These are phyloP conservation scores for Paecilomyces formosus DNA, from an alignment of 2,329 filamentous ascomycete species.

Conservation along the genomic window DNA sequence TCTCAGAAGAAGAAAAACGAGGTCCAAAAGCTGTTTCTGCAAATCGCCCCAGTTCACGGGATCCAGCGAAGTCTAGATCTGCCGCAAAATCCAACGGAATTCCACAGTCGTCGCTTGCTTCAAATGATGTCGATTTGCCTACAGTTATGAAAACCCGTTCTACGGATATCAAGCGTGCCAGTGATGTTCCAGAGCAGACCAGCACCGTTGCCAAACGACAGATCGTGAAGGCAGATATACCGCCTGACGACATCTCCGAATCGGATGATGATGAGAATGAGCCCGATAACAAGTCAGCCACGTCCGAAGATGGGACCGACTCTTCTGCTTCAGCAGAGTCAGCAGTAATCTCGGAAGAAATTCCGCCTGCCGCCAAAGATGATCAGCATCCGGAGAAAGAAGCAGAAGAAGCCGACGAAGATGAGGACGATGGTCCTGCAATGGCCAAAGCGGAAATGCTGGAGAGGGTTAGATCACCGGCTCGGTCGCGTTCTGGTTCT, in stretches of 20 bases:
- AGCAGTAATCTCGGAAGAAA: background rate
- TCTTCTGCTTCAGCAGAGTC: background rate
- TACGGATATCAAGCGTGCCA: background rate
- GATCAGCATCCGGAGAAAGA: background rate
- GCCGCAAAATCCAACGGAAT: background rate
- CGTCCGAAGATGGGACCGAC: background rate
- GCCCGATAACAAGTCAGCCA: background rate
- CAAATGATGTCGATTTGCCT: background rate
- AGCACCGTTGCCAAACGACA: background rate
- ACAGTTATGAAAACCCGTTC: background rate
- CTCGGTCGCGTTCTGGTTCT: background rate
- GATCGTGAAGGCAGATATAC: background rate
- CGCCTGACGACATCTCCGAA: background rate
- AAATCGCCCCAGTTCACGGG: background rate
- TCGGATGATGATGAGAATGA: background rate
- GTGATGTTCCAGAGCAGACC: background rate
- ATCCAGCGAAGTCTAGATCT: background rate
- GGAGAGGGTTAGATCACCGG: background rate
- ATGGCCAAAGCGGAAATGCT: conserved; percentile 2
- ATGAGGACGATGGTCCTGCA: background rate
- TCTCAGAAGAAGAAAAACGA: background rate
- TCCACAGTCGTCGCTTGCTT: background rate
- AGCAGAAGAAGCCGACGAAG: background rate
- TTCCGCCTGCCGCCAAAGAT: background rate
- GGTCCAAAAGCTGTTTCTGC: background rate